Evolutionary conservation across 2,329 filamentous ascomycete species (phyloP).

Genomic region (Metarhizium anisopliae): DNA sequence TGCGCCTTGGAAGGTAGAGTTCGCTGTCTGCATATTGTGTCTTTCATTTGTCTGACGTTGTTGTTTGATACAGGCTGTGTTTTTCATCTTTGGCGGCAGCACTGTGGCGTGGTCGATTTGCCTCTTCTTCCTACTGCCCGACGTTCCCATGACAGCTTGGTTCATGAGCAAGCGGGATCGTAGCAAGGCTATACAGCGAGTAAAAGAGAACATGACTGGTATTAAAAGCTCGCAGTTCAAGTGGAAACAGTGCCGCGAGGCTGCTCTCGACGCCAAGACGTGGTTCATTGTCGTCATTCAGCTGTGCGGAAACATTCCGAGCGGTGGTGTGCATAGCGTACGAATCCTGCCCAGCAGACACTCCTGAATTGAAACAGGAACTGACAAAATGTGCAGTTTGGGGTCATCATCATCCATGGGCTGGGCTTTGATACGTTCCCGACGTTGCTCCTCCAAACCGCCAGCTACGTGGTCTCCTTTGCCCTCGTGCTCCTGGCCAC

Average conservation of each 20-base stretch:
- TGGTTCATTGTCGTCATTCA: conserved; percentile 18
- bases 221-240: conserved; percentile 20
- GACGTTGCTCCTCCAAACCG: conserved; percentile 12
- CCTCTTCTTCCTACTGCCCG: conserved; percentile 13
- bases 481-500: conserved; percentile 15
- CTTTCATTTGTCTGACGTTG: no score
- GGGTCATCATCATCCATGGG: conserved; percentile 15
- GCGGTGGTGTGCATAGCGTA: conserved; percentile 18
- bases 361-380: conserved; percentile 4
- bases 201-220: conserved; percentile 25
- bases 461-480: conserved; percentile 12
- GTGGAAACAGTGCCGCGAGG: conserved; percentile 15
- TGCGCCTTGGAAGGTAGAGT: conserved; percentile 19
- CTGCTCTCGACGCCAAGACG: conserved; percentile 15
- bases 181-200: conserved; percentile 19
- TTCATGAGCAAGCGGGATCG: conserved; percentile 20
- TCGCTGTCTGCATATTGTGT: neutral
- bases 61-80: no score
- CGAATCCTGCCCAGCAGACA: no score
- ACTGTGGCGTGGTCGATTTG: conserved; percentile 14
- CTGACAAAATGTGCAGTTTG: conserved; percentile 10
- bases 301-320: conserved; percentile 18
- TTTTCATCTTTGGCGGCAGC: conserved; percentile 14
- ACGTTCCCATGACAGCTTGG: conserved; percentile 16
- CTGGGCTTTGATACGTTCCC: conserved; percentile 14